Percentiles rank a stretch among this genome's conserved stretches.
phyloP scores from a whole-genome alignment of 345 rosid species.

The Eutrema yunnanense region DNA sequence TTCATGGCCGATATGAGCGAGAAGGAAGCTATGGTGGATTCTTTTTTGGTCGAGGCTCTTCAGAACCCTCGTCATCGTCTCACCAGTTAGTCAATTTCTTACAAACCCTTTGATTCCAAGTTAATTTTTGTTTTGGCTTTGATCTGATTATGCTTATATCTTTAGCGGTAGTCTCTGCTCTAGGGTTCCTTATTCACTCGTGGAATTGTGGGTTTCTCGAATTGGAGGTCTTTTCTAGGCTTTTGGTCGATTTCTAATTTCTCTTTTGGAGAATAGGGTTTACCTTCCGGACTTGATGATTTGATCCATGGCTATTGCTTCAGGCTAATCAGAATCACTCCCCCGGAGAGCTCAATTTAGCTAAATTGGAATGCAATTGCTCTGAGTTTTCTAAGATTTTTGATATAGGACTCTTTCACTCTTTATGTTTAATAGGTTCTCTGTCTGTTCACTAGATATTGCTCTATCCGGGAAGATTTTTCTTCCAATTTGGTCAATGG shows the following conservation, averaged over 20 bases:
- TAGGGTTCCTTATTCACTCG: not conserved
- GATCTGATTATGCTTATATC: not conserved
- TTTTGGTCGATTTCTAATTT: not conserved
- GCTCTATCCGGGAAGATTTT: not conserved
- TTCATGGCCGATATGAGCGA: conserved; percentile 27
- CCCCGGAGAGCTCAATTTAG: not conserved
- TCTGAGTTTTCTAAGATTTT: not conserved
- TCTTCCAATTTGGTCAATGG: not conserved
- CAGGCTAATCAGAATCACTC: not conserved
- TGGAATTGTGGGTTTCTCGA: not conserved
- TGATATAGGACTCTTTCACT: not conserved
- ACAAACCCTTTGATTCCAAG: not conserved
- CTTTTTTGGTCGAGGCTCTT: conserved; percentile 88
- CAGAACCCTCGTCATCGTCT: conserved; percentile 93
- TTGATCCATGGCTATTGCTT: conserved; percentile 9
- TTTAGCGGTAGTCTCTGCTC: not conserved
- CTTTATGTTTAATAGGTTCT: not conserved
- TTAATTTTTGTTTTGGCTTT: not conserved
- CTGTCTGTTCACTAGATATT: not conserved
- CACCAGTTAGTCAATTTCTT: conserved; percentile 44
- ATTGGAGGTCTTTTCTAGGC: not conserved
- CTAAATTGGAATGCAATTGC: not conserved
- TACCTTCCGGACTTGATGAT: not conserved
- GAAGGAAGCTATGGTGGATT: conserved; percentile 72
- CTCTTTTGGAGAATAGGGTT: not conserved